Percentiles rank a stretch among this genome's conserved stretches.
These are phyloP conservation scores for Colletotrichum salicis DNA, from an alignment of 2,329 filamentous ascomycete genomes.

Conservation along the genomic window DNA sequence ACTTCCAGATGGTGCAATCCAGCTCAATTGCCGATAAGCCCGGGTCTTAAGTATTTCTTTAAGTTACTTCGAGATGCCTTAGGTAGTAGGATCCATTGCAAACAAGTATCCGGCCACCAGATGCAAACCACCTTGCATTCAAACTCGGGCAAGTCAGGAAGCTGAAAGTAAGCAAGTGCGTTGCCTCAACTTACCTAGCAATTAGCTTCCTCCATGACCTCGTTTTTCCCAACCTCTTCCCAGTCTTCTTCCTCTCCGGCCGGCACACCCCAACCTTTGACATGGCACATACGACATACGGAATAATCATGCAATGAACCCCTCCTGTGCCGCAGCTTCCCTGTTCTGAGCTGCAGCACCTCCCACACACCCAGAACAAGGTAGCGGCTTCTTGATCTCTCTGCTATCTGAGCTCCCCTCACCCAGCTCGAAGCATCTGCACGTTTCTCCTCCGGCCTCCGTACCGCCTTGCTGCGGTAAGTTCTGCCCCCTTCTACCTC, in stretches of 20 bases:
- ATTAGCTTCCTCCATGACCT: not conserved
- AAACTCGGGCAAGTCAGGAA: not conserved
- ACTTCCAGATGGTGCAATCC: not conserved
- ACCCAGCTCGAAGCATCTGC: not conserved
- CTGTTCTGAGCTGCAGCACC: constrained; percentile 30
- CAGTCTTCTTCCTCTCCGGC: not conserved
- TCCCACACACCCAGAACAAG: constrained; percentile 19
- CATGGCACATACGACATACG: constrained; percentile 13
- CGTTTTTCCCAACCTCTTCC: constrained; percentile 15
- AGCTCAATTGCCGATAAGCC: not conserved
- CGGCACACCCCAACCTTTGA: constrained; percentile 15
- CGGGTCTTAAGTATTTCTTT: not conserved
- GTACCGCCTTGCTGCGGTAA: not conserved
- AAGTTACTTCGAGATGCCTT: too few relatives aligned
- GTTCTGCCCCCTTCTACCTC: constrained; percentile 2
- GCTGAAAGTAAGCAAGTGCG: not conserved
- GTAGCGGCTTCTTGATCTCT: constrained; percentile 8
- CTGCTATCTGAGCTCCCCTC: constrained; percentile 29
- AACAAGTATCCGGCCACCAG: not conserved
- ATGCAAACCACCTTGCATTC: not conserved
- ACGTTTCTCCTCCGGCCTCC: not conserved
- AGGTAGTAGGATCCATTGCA: not conserved
- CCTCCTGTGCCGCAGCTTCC: constrained; percentile 32
- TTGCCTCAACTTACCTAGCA: not conserved
- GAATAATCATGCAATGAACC: constrained; percentile 32